phyloP scores from a whole-genome alignment of 805 yeast genomes.

The Metschnikowia gruessii region DNA sequence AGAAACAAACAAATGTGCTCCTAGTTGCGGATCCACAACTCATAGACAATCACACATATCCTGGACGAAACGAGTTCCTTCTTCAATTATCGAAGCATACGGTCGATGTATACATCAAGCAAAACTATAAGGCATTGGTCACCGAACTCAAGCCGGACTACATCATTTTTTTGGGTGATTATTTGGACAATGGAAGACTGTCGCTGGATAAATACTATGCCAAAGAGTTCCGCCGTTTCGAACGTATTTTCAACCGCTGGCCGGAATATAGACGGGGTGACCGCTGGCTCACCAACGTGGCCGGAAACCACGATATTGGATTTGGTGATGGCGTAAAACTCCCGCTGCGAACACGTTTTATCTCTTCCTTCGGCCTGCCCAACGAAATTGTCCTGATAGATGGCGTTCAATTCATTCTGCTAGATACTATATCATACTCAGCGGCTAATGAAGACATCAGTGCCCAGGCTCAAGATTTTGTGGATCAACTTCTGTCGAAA shows the following conservation, averaged over 20 bases:
- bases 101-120: slow-evolving; percentile 37
- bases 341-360: slow-evolving; percentile 29
- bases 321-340: slow-evolving; percentile 26
- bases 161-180: slow-evolving; percentile 42
- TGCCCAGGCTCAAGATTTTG: slow-evolving; percentile 16
- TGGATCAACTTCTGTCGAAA: slow-evolving; percentile 10
- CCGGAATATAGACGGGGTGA: slow-evolving; percentile 21
- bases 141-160: slow-evolving; percentile 34
- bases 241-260: slow-evolving; percentile 28
- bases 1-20: slow-evolving; percentile 26
- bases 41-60: slow-evolving; percentile 44
- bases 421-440: slow-evolving; percentile 24
- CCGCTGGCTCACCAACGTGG: slow-evolving; percentile 31
- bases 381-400: slow-evolving; percentile 26
- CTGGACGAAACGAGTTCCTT: slow-evolving; percentile 33
- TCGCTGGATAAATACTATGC: slow-evolving; percentile 31
- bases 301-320: slow-evolving; percentile 31
- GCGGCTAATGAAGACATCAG: slow-evolving; percentile 16
- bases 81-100: slow-evolving; percentile 39
- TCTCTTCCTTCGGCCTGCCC: slow-evolving; percentile 31
- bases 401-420: slow-evolving; percentile 30
- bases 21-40: slow-evolving; percentile 45
- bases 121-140: slow-evolving; percentile 36
- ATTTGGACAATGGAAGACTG: slow-evolving; percentile 41
- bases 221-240: slow-evolving; percentile 31